Base-by-base conservation (phyloP, 768 basidiomycete genomes). In the Leccinum broughii region DNA sequence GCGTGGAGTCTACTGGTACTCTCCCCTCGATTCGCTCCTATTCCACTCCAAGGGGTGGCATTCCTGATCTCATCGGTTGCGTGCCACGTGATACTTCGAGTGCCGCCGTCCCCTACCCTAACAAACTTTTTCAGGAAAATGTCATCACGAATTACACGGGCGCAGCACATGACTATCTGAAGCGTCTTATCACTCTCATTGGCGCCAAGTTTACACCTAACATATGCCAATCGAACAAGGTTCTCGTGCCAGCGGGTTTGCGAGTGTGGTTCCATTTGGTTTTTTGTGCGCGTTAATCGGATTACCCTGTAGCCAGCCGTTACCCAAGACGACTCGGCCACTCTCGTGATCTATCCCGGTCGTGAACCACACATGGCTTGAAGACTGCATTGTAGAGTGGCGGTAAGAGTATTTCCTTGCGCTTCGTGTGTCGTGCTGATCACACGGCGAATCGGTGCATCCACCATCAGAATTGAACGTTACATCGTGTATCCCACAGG, bases 101-200 rank as follows among this genome's bases (percentile, higher is more conserved):
- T 11, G 4, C 11, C 13, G 4, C 58, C 14, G 11, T n/a, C n/a
- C 30, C 8, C 51, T 35, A 5, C 64, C 32, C 26, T 60, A 46
- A 34, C 55, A 55, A 17, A 30, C 3, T 3, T 9, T 15, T 28
- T 54, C 61, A 93, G 90, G 80, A 84, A 64, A 86, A 96, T 57
- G 90, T 93, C 0, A 80, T 96, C 1, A 93, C 93, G 0, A 95
- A 95, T 69, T 96, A 95, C 70, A 90, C 90, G 0, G 94, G 95
- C 3, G 85, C 88, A 39, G 82, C 90, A 6, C 82, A 13, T 13
- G 34, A 34, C 55, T 95, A 95, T 68, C 80, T 98, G 55, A 93
- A 93, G 76, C 87, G 85, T 62, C 77, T 98, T 14, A 90, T 98
- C 54, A 76, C 76, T 6, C 75, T 83, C 5, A 85, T 92, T 81